These are phyloP conservation scores for Globisporangium recalcitrans DNA, from an alignment of 352 stramenopile species.

Conservation along the genomic window DNA sequence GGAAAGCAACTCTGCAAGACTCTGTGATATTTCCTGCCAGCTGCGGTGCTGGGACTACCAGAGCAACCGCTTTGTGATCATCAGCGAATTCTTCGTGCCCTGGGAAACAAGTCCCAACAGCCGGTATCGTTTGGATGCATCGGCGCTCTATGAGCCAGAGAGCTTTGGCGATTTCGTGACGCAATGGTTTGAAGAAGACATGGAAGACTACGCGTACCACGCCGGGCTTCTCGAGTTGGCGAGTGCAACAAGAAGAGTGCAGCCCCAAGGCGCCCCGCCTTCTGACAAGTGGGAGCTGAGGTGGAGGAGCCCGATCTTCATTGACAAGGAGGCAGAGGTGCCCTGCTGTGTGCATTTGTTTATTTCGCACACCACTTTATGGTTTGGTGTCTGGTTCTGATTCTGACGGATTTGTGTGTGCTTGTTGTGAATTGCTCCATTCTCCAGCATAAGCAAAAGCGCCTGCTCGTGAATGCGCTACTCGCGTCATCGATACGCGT, in stretches of 20 bases:
- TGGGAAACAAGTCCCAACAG: conserved; percentile 36
- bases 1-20: conserved; percentile 21
- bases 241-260: conserved; percentile 26
- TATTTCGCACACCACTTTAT: background rate
- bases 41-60: conserved; percentile 64
- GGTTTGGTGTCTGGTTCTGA: background rate
- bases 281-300: conserved; percentile 79
- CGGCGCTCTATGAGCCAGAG: conserved; percentile 32
- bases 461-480: conserved; percentile 60
- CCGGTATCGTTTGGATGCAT: conserved; percentile 11
- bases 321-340: conserved; percentile 52
- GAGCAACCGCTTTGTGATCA: conserved; percentile 37
- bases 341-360: background rate
- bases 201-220: conserved; percentile 43
- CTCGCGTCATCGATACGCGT: conserved; percentile 67
- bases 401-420: conserved; percentile 8
- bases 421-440: background rate
- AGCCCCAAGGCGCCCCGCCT: conserved; percentile 23
- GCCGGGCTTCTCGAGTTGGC: conserved; percentile 39
- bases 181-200: conserved; percentile 65
- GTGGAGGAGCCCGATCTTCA: conserved; percentile 60
- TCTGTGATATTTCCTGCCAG: conserved; percentile 73
- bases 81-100: conserved; percentile 70
- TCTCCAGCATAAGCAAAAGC: conserved; percentile 54
- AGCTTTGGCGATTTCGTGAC: conserved; percentile 69